Evolutionary conservation across 129 eudicot genomes (phyloP).

Genomic region (Pulicaria dysenterica): DNA sequence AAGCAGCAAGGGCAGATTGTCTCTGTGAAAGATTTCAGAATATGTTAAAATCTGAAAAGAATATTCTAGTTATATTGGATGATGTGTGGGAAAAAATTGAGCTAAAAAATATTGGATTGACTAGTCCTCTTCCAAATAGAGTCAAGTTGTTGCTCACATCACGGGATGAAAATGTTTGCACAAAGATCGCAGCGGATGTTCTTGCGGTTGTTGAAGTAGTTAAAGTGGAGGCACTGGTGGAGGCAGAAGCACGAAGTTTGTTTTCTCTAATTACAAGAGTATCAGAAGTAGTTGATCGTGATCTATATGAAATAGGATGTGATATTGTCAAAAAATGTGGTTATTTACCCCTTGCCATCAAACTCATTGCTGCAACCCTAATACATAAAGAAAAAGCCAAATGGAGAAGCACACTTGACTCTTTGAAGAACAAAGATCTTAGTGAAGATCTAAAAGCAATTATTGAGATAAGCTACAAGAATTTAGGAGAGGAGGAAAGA

Average conservation of each 20-base stretch:
- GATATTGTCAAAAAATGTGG: conserved; percentile 1
- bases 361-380: background rate
- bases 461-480: background rate
- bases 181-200: background rate
- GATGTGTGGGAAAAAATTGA: background rate
- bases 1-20: background rate
- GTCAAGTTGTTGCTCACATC: background rate
- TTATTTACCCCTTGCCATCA: conserved; percentile 15
- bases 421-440: background rate
- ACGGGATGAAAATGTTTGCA: background rate
- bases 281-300: background rate
- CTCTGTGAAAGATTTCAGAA: background rate
- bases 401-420: background rate
- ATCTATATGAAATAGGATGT: background rate
- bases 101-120: background rate
- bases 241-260: background rate
- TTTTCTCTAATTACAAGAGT: background rate
- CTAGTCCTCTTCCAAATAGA: conserved; percentile 11
- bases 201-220: background rate
- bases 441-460: background rate
- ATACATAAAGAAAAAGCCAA: background rate
- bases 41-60: too few relatives aligned
- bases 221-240: background rate
- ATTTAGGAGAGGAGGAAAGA: background rate
- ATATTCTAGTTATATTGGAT: background rate